These are phyloP conservation scores for Symbiodinium pilosum DNA, from an alignment of 73 alveolate genomes.

Conservation along the genomic window DNA sequence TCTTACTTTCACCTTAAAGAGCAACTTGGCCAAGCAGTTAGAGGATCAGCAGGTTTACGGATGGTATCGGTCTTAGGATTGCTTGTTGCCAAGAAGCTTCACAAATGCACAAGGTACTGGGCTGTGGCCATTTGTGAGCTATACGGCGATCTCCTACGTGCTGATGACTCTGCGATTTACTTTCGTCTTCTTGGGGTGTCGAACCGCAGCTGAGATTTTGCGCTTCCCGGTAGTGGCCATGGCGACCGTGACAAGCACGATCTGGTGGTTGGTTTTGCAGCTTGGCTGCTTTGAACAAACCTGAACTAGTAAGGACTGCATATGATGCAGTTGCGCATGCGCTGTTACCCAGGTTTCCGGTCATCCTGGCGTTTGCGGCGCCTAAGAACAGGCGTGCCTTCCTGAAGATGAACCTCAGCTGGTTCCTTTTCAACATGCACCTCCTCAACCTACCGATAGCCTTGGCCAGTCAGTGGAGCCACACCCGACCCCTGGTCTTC, in stretches of 20 bases:
- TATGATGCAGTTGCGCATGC: neutral
- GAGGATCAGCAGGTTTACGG: no score
- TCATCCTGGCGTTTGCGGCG: neutral
- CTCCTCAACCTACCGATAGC: conserved; percentile 62
- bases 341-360: neutral
- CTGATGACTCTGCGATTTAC: neutral
- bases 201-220: conserved; percentile 27
- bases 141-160: neutral
- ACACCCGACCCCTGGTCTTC: conserved; percentile 33
- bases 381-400: conserved; percentile 1
- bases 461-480: conserved; percentile 13
- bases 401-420: conserved; percentile 53
- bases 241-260: conserved; percentile 88
- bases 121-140: neutral
- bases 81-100: no score
- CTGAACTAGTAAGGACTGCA: no score
- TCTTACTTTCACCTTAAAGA: no score
- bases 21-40: no score
- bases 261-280: conserved; percentile 66
- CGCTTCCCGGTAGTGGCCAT: conserved; percentile 58
- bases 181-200: neutral
- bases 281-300: neutral
- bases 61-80: no score
- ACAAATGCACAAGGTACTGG: neutral
- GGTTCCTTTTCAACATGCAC: conserved; percentile 46